phyloP scores from a whole-genome alignment of 164 flowering plant genomes.

The Stephania japonica region DNA sequence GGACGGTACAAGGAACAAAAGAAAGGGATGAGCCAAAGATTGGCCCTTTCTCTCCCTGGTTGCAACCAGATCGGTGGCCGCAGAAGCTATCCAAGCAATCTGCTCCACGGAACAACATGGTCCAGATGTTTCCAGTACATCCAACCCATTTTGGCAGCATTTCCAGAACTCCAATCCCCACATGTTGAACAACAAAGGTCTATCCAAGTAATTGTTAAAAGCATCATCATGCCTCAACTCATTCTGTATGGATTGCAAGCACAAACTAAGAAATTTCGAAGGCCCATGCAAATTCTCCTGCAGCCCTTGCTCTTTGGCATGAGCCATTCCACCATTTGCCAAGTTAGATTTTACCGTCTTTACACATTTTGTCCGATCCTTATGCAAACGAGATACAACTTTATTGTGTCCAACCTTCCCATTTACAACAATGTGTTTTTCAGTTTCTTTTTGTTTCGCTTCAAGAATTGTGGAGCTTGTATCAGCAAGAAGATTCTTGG shows the following conservation, averaged over 20 bases:
- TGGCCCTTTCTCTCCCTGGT: slow-evolving; percentile 58
- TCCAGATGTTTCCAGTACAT: slow-evolving; percentile 59
- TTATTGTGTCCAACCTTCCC: slow-evolving; percentile 10
- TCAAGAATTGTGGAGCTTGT: neutral
- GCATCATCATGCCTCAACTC: slow-evolving; percentile 31
- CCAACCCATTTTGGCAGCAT: slow-evolving; percentile 41
- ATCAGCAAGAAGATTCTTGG: slow-evolving; percentile 17
- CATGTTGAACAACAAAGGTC: slow-evolving; percentile 37
- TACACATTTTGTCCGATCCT: slow-evolving; percentile 11
- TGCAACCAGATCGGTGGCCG: slow-evolving; percentile 64
- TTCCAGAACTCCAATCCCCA: slow-evolving; percentile 94
- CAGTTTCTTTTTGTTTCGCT: slow-evolving; percentile 4
- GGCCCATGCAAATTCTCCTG: slow-evolving; percentile 31
- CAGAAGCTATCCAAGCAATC: slow-evolving; percentile 79
- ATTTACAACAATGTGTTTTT: slow-evolving; percentile 10
- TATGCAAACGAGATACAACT: neutral
- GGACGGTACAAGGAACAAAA: slow-evolving; percentile 65
- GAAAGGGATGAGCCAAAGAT: slow-evolving; percentile 47
- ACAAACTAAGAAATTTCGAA: slow-evolving; percentile 63
- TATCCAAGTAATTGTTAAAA: slow-evolving; percentile 21
- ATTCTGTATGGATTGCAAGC: slow-evolving; percentile 68
- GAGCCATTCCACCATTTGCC: slow-evolving; percentile 7
- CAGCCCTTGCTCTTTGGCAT: slow-evolving; percentile 11
- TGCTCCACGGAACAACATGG: slow-evolving; percentile 45
- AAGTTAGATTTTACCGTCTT: slow-evolving; percentile 8